These are phyloP conservation scores for Saccharomycopsis synnaedendra DNA, from an alignment of 805 yeast genomes.

Conservation along the genomic window DNA sequence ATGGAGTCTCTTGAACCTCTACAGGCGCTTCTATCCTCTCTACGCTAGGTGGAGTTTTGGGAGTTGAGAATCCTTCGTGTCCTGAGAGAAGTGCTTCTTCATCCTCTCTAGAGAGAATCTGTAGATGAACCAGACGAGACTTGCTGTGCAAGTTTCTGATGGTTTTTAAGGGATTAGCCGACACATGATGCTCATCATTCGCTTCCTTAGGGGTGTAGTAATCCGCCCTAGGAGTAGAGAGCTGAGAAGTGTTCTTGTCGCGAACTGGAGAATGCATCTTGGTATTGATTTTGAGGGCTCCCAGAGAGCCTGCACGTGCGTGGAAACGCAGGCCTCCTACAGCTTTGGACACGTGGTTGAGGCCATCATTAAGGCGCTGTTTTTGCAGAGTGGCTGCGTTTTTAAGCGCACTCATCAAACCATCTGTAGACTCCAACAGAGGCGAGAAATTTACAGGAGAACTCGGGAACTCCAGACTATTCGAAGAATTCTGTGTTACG, in stretches of 20 bases:
- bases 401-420: slow-evolving; percentile 11
- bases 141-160: slow-evolving; percentile 9
- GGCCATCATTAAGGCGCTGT: slow-evolving; percentile 10
- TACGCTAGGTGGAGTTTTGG: neutral
- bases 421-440: slow-evolving; percentile 4
- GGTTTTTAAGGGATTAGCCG: slow-evolving; percentile 10
- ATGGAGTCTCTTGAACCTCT: no score
- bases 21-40: neutral
- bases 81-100: neutral
- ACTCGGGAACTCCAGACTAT: neutral
- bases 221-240: neutral
- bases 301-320: no score
- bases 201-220: neutral
- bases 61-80: neutral
- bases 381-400: slow-evolving; percentile 10
- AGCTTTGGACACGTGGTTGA: slow-evolving; percentile 12
- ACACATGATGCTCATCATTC: neutral
- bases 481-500: neutral
- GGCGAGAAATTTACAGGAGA: neutral
- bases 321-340: neutral
- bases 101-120: slow-evolving; percentile 7
- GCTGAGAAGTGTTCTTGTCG: no score
- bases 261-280: no score
- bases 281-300: no score
- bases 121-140: slow-evolving; percentile 6